Conservation (phyloP, 495 filamentous ascomycete species). For the Lophium mytilinum region DNA sequence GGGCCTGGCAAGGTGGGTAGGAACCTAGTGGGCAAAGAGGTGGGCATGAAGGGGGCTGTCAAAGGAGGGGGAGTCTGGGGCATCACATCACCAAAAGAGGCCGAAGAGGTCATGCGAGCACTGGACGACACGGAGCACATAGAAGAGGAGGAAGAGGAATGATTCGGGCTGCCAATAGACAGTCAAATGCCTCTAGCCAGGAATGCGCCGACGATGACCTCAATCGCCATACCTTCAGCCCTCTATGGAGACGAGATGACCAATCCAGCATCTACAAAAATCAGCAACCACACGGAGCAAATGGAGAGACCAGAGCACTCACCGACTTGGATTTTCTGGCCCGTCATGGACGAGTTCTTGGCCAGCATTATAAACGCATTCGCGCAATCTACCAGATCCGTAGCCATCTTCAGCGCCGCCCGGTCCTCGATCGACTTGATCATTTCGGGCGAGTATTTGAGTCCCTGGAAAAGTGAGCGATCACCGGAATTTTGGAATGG, state of each 20-base stretch:
- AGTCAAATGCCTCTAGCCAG: no score
- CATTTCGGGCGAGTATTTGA: slow-evolving; percentile 25
- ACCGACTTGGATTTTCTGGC: slow-evolving; percentile 33
- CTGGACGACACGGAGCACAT: slow-evolving; percentile 63
- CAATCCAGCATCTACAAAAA: slow-evolving; percentile 17
- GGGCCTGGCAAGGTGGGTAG: slow-evolving; percentile 91
- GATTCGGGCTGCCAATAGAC: no score
- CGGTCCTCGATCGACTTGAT: slow-evolving; percentile 26
- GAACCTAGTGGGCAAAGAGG: slow-evolving; percentile 92
- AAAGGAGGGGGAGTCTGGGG: slow-evolving; percentile 91
- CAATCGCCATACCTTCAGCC: neutral
- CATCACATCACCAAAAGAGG: slow-evolving; percentile 74
- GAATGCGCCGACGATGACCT: no score
- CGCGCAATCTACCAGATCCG: slow-evolving; percentile 34
- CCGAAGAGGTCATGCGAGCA: slow-evolving; percentile 63
- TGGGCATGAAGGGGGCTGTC: slow-evolving; percentile 74
- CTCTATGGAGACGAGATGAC: slow-evolving; percentile 9
- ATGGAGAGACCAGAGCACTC: slow-evolving; percentile 4
- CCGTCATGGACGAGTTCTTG: slow-evolving; percentile 37
- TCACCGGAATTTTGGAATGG: neutral
- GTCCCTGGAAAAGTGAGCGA: slow-evolving; percentile 17
- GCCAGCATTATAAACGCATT: slow-evolving; percentile 35
- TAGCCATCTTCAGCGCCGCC: slow-evolving; percentile 33
- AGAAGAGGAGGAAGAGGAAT: slow-evolving; percentile 28
- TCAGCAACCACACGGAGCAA: neutral